Percentiles rank a stretch among this genome's conserved stretches.
These are phyloP conservation scores for Aquilaria yunnanensis DNA, from an alignment of 345 rosid species.

Conservation along the genomic window DNA sequence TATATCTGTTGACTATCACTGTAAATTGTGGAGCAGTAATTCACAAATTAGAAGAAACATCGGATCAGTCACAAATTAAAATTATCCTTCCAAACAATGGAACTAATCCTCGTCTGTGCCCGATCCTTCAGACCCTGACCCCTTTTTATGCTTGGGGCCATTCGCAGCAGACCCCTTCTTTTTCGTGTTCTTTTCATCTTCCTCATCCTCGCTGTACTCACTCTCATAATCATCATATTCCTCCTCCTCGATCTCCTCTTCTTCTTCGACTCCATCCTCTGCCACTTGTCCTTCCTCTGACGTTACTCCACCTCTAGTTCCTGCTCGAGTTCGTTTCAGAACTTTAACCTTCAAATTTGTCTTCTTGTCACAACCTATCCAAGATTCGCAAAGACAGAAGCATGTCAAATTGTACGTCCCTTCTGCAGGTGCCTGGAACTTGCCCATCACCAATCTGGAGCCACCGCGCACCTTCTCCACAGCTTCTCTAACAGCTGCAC, in stretches of 20 bases:
- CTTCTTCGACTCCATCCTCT: conserved; percentile 93
- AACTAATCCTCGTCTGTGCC: conserved; percentile 62
- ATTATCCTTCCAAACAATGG: conserved; percentile 13
- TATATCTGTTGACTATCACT: conserved; percentile 5
- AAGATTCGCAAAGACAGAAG: conserved; percentile 83
- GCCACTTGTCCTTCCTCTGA: conserved; percentile 64
- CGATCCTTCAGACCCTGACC: conserved; percentile 62
- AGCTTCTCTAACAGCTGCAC: conserved; percentile 55
- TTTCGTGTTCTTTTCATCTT: conserved; percentile 54
- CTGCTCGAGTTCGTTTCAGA: conserved; percentile 81
- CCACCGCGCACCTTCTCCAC: conserved; percentile 79
- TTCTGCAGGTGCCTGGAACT: conserved; percentile 78
- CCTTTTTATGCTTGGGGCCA: conserved; percentile 40
- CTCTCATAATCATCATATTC: conserved; percentile 88
- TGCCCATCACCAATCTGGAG: conserved; percentile 85
- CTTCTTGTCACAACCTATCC: conserved; percentile 91
- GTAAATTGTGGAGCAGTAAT: neutral
- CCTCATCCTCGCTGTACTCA: conserved; percentile 93
- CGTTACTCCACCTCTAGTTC: conserved; percentile 52
- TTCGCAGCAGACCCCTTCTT: conserved; percentile 52
- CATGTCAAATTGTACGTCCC: conserved; percentile 86
- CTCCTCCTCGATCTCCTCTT: conserved; percentile 86
- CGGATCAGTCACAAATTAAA: too few species aligned
- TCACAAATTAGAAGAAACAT: too few species aligned
- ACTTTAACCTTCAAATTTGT: conserved; percentile 66